Base-by-base conservation (phyloP, 441 rosid genomes). In the Corymbia calophylla region DNA sequence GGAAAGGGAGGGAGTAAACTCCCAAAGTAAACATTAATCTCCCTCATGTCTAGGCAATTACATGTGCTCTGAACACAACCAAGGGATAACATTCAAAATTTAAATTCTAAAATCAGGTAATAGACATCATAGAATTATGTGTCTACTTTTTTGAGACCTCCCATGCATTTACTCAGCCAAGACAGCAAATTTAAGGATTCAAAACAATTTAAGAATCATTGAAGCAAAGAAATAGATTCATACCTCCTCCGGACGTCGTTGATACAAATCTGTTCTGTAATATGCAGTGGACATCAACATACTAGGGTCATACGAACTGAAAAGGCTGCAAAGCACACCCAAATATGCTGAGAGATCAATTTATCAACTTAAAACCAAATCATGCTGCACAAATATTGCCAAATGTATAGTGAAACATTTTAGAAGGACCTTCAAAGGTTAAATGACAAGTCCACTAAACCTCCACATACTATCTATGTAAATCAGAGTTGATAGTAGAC, bases 211-310 rank as follows among this genome's bases (percentile, higher is more conserved):
- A 25, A 86, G 88, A 35, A 86, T 21, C 47, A 86, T 39, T 55
- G n/a, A 54, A 13, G 4, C 66, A 53, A 51, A 16, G 49, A 86
- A 55, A 32, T 19, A 86, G 88, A 16, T 47, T 54, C 93, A 73
- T 95, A 98, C 99, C 98, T 94, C 91, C n/a, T 92, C 91, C 89
- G 96, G 86, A 77, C 18, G 86, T 81, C 94, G 95, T 60, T 95
- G 95, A 92, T 95, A 97, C 89, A 96, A 91, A 95, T 97, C 97
- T 80, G 95, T 96, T 55, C 97, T 95, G 93, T 95, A 94, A 90
- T 93, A 98, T 66, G 99, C 98, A 88, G 96, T 98, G 70, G 99
- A 98, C 99, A 98, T 95, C 92, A 98, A 92, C 89, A 88, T 87
- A 91, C 90, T 95, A 48, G 97, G 98, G 92, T 97, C 93, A 64